Percentiles rank a stretch among this genome's conserved stretches.
phyloP scores from a whole-genome alignment of 2,329 filamentous ascomycete genomes.

The Talaromyces sp. region DNA sequence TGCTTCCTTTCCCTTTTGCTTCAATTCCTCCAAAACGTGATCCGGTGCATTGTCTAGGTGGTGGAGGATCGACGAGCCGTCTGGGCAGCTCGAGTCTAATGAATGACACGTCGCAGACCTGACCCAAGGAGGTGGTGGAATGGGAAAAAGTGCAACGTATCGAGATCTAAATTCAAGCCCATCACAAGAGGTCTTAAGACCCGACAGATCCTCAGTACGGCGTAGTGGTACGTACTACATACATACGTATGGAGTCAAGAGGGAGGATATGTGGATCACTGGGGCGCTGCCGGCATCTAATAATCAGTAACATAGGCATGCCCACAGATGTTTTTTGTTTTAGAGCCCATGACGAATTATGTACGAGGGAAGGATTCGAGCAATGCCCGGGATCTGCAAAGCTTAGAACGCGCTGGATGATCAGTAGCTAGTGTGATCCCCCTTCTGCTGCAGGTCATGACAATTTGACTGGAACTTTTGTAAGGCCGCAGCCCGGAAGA shows the following conservation, averaged over 20 bases:
- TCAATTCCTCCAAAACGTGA: conserved; percentile 8
- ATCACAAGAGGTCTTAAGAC: background rate
- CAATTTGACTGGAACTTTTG: conserved; percentile 16
- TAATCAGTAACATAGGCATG: conserved; percentile 13
- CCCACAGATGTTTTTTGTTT: conserved; percentile 9
- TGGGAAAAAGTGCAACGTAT: conserved; percentile 3
- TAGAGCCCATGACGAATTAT: conserved; percentile 16
- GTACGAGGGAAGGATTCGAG: conserved; percentile 12
- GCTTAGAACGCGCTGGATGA: conserved; percentile 17
- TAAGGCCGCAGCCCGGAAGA: background rate
- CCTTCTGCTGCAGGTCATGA: conserved; percentile 22
- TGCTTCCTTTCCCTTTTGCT: conserved; percentile 4
- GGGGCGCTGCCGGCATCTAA: conserved; percentile 16
- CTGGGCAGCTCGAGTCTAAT: conserved; percentile 17
- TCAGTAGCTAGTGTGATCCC: conserved; percentile 9
- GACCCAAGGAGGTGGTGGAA: conserved; percentile 15
- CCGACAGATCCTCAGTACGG: background rate
- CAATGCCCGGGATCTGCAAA: conserved; percentile 18
- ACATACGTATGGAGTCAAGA: conserved; percentile 4
- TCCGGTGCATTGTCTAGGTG: conserved; percentile 10
- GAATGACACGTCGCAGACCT: conserved; percentile 20
- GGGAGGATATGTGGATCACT: conserved; percentile 18
- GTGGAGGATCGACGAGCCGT: conserved; percentile 16
- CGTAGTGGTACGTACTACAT: conserved; percentile 10
- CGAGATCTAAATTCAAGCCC: conserved; percentile 7